A percentile compares a stretch with the other conserved stretches of the same genome.
phyloP scores from a whole-genome alignment of 768 basidiomycete genomes.

The Rossbeevera mucosa region DNA sequence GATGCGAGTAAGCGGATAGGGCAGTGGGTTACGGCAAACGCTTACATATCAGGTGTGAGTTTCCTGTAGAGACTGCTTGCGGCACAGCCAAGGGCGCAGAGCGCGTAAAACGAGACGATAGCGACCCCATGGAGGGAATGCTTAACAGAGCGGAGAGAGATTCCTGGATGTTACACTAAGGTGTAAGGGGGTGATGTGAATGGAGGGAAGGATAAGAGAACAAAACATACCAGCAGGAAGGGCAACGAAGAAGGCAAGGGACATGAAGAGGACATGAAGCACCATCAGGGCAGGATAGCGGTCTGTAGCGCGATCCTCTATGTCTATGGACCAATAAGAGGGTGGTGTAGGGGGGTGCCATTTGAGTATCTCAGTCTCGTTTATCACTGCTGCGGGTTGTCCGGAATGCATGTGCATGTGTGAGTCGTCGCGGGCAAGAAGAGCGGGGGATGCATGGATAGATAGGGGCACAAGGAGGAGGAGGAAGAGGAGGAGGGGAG shows the following conservation, averaged over 20 bases:
- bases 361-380: constrained; percentile 70
- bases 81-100: constrained; percentile 60
- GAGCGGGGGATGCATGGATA: constrained; percentile 11
- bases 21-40: constrained; percentile 14
- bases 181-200: not conserved
- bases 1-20: constrained; percentile 4
- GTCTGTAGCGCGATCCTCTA: constrained; percentile 46
- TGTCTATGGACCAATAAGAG: constrained; percentile 81
- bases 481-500: not conserved
- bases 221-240: constrained; percentile 67
- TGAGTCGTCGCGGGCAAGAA: constrained; percentile 27
- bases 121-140: constrained; percentile 59
- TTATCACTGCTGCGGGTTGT: constrained; percentile 55
- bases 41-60: constrained; percentile 79
- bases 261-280: constrained; percentile 70
- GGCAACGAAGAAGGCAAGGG: constrained; percentile 74
- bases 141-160: constrained; percentile 73
- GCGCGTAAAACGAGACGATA: constrained; percentile 58
- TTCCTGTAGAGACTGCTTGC: constrained; percentile 70
- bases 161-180: constrained; percentile 43
- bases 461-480: constrained; percentile 17
- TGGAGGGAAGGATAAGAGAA: not conserved
- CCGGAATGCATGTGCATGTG: constrained; percentile 46
- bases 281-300: constrained; percentile 69
- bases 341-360: constrained; percentile 67